phyloP scores from a whole-genome alignment of 2,329 filamentous ascomycete genomes.

The Trichoderma breve region DNA sequence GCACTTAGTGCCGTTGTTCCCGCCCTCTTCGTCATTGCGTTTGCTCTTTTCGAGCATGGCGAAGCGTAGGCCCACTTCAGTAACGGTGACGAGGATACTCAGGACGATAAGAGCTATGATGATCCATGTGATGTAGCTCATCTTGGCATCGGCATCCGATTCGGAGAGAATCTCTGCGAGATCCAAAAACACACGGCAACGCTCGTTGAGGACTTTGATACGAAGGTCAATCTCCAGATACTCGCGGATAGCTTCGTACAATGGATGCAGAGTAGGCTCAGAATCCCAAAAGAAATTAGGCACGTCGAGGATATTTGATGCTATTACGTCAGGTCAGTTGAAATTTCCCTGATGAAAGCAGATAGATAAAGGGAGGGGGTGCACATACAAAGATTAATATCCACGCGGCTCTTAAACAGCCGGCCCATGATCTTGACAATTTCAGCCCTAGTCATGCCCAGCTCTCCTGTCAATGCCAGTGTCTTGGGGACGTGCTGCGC shows the following conservation, averaged over 20 bases:
- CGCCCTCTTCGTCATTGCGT: slow-evolving; percentile 21
- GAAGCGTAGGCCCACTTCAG: slow-evolving; percentile 86
- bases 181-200: slow-evolving; percentile 93
- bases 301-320: slow-evolving; percentile 92
- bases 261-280: slow-evolving; percentile 88
- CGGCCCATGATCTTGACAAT: slow-evolving; percentile 89
- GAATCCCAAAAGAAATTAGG: slow-evolving; percentile 99
- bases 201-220: slow-evolving; percentile 94
- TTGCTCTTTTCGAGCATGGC: slow-evolving; percentile 56
- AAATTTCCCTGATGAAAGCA: not conserved
- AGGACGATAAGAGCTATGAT: slow-evolving; percentile 91
- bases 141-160: slow-evolving; percentile 88
- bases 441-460: slow-evolving; percentile 88
- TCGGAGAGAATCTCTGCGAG: slow-evolving; percentile 93
- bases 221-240: slow-evolving; percentile 97
- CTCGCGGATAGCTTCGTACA: slow-evolving; percentile 91
- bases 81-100: slow-evolving; percentile 85
- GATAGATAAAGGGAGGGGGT: not conserved
- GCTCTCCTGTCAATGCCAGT: slow-evolving; percentile 81
- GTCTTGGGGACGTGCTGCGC: slow-evolving; percentile 90
- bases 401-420: slow-evolving; percentile 89
- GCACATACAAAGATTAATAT: slow-evolving; percentile 89
- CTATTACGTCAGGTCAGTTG: slow-evolving; percentile 33
- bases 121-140: slow-evolving; percentile 97
- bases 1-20: slow-evolving; percentile 21